A percentile compares a stretch with the other conserved stretches of the same genome.
phyloP scores from a whole-genome alignment of 2,329 filamentous ascomycete species.

The Nemania serpens region DNA sequence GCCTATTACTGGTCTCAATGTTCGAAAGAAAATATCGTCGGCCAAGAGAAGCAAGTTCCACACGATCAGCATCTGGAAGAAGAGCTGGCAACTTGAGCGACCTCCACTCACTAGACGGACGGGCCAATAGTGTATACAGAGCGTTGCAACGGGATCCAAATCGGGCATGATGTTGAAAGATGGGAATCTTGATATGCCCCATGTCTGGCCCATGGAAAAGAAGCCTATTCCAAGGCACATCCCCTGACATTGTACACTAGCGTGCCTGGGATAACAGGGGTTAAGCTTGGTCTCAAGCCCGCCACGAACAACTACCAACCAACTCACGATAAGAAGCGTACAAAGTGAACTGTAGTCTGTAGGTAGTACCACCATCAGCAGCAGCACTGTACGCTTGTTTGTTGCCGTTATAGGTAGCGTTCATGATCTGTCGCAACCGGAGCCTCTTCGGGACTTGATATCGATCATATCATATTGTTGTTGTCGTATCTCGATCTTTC shows the following conservation, averaged over 20 bases:
- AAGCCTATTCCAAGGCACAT: conserved; percentile 21
- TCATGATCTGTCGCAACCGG: background rate
- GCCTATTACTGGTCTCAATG: background rate
- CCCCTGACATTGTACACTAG: conserved; percentile 7
- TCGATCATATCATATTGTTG: background rate
- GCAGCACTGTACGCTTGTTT: background rate
- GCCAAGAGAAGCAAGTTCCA: background rate
- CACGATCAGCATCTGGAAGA: background rate
- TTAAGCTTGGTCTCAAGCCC: background rate
- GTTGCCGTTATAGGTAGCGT: background rate
- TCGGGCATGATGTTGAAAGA: conserved; percentile 1
- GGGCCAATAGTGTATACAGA: background rate
- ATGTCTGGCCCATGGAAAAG: conserved; percentile 7
- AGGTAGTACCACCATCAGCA: background rate
- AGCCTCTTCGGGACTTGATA: background rate
- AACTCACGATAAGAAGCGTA: too few species aligned
- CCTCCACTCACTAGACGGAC: background rate
- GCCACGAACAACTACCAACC: background rate
- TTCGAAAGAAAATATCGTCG: background rate
- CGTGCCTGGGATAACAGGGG: background rate
- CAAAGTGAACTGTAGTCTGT: too few species aligned
- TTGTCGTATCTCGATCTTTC: background rate
- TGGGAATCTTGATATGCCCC: conserved; percentile 23
- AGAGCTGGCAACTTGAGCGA: background rate
- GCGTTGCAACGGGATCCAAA: background rate